Evolutionary conservation across 495 filamentous ascomycete genomes (phyloP), one percentile per base, ranked within the genome.

Genomic region (Chaetomidium leptoderma): DNA sequence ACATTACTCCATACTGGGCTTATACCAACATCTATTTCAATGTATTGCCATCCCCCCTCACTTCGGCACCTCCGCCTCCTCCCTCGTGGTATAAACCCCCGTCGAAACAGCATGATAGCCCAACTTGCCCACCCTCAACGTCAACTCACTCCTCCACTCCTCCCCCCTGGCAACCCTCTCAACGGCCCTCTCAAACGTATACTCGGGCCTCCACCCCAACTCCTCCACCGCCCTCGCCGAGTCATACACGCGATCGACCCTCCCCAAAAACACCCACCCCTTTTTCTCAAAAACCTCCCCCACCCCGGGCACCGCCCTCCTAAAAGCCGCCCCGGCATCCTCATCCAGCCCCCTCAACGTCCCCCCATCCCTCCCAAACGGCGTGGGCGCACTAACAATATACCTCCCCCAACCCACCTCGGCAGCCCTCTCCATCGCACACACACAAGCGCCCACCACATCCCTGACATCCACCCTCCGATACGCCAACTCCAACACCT

Each of bases 241-340:
- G 56, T 70, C 68, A 49, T 70, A 70, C 24, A 70, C 64, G n/a
- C 68, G 43, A 47, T 70, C 68, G 9, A 70, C 37, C 46, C 66
- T 59, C 17, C 42, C n/a, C 24, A 65, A 11, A 36, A 58, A 64
- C 50, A 13, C 46, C 68, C 68, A 70, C 16, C 60, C 60, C 43
- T 57, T 69, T 21, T 23, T 17, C 26, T 26, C 46, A 61, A 70
- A 65, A 2, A 69, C 58, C 14, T 23, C 42, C 11, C 13, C 57
- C 9, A 29, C 32, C 50, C 35, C 59, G 0, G 59, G 59, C 4
- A 53, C 52, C 4, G 32, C 37, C 29, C 8, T 23, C 2, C 27
- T 26, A 39, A 64, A 51, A 11, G 59, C 46, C 24, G 6, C 16
- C 11, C 29, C 58, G 1, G 62, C 57, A 23, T 65, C 56, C 40